These are phyloP conservation scores for Protomyces macrosporus DNA, from an alignment of 1,139 yeast genomes.

Conservation along the genomic window DNA sequence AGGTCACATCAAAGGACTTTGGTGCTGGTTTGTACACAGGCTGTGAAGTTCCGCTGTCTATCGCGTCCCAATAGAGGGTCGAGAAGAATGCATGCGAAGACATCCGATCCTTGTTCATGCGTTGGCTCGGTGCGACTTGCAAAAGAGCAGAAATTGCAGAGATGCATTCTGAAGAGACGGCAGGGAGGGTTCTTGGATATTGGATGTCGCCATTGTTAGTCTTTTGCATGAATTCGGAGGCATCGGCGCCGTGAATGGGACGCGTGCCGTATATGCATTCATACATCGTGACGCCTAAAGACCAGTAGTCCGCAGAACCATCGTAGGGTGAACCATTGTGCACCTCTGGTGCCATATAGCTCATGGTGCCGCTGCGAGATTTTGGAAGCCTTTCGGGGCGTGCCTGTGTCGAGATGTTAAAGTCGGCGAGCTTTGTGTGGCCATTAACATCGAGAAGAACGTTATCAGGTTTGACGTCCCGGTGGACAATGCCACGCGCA, in stretches of 20 bases:
- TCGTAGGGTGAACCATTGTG: conserved; percentile 50
- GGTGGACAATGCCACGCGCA: conserved; percentile 56
- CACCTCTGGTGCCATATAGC: conserved; percentile 87
- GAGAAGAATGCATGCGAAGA: conserved; percentile 28
- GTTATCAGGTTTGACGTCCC: conserved; percentile 69
- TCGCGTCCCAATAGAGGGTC: conserved; percentile 18
- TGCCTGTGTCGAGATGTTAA: conserved; percentile 47
- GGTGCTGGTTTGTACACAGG: conserved; percentile 30
- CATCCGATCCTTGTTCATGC: conserved; percentile 19
- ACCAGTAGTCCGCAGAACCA: conserved; percentile 84
- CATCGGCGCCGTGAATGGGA: conserved; percentile 28
- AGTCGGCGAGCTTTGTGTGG: conserved; percentile 66
- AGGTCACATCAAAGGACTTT: conserved; percentile 29
- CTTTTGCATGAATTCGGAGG: conserved; percentile 24
- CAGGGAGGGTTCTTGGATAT: conserved; percentile 33
- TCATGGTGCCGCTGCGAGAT: conserved; percentile 66
- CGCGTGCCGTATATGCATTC: conserved; percentile 66
- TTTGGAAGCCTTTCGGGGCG: conserved; percentile 23
- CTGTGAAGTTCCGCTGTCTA: conserved; percentile 21
- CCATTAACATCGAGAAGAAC: conserved; percentile 62
- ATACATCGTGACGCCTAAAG: conserved; percentile 75
- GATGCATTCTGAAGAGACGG: conserved; percentile 34
- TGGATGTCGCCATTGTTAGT: background rate
- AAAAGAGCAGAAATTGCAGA: conserved; percentile 35
- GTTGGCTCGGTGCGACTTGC: conserved; percentile 18